phyloP scores from a whole-genome alignment of 176 grass and related monocot species.

The Carex scoparia region DNA sequence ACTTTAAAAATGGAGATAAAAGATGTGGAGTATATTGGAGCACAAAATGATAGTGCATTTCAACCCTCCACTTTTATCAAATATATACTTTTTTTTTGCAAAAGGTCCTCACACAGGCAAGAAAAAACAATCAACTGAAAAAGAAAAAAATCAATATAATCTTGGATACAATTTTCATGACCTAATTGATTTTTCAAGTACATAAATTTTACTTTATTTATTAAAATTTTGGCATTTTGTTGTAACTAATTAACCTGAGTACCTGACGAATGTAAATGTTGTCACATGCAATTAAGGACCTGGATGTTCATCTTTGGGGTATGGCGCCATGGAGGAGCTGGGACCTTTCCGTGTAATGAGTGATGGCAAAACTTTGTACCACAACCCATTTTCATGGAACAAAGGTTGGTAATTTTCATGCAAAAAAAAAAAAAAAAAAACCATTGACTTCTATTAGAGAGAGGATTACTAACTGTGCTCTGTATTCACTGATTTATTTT shows the following conservation, averaged over 20 bases:
- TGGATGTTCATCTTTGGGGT: slow-evolving; percentile 85
- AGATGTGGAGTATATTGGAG: too few species aligned
- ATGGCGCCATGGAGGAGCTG: slow-evolving; percentile 86
- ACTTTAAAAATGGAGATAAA: too few species aligned
- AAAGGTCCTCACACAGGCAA: neutral
- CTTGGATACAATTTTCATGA: neutral
- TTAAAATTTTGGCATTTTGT: neutral
- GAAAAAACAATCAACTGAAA: neutral
- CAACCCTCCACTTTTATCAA: neutral
- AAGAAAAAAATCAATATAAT: neutral
- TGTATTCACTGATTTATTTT: neutral
- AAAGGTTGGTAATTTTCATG: slow-evolving; percentile 26
- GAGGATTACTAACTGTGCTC: neutral
- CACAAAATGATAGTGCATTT: too few species aligned
- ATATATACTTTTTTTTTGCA: neutral
- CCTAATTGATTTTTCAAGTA: neutral
- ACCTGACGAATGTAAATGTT: neutral
- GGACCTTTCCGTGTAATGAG: slow-evolving; percentile 87
- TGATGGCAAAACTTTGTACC: slow-evolving; percentile 72
- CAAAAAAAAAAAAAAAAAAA: neutral
- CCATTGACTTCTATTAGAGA: neutral
- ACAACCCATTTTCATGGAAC: slow-evolving; percentile 84
- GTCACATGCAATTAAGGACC: slow-evolving; percentile 31
- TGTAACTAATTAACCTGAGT: neutral
- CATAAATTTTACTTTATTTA: neutral